A percentile compares a stretch with the other conserved stretches of the same genome.
Evolutionary conservation across 2,329 filamentous ascomycete genomes (phyloP).

Genomic region (Onygenales sp.): DNA sequence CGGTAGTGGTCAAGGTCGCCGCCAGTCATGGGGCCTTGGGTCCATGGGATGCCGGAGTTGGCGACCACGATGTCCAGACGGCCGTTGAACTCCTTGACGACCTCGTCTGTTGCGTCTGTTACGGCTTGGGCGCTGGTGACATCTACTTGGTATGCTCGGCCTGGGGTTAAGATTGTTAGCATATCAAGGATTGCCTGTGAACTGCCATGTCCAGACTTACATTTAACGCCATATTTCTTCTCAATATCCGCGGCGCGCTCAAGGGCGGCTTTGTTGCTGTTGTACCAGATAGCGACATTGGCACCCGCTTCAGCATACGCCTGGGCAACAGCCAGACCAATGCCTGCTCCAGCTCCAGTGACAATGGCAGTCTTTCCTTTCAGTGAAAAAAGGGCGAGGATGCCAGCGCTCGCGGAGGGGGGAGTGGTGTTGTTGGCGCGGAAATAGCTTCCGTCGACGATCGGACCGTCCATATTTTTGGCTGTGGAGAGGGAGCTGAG

Average conservation of each 20-base stretch:
- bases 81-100: conserved; percentile 57
- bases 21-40: conserved; percentile 57
- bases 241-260: conserved; percentile 55
- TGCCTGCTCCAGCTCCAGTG: conserved; percentile 60
- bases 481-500: too few relatives aligned
- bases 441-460: conserved; percentile 39
- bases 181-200: background rate
- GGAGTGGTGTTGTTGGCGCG: conserved; percentile 47
- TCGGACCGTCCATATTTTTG: conserved; percentile 24
- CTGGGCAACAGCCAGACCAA: conserved; percentile 56
- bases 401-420: conserved; percentile 36
- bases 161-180: conserved; percentile 15
- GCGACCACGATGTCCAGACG: conserved; percentile 71
- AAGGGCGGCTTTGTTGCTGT: conserved; percentile 56
- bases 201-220: conserved; percentile 33
- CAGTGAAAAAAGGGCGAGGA: conserved; percentile 59
- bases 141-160: conserved; percentile 42
- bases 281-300: conserved; percentile 65
- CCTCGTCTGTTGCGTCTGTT: conserved; percentile 31
- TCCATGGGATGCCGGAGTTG: conserved; percentile 69
- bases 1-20: conserved; percentile 55
- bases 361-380: conserved; percentile 62
- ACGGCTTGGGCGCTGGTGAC: conserved; percentile 34
- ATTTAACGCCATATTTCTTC: conserved; percentile 57
- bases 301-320: conserved; percentile 61